phyloP scores from a whole-genome alignment of 495 filamentous ascomycete genomes.

The Chaetomium tenue region DNA sequence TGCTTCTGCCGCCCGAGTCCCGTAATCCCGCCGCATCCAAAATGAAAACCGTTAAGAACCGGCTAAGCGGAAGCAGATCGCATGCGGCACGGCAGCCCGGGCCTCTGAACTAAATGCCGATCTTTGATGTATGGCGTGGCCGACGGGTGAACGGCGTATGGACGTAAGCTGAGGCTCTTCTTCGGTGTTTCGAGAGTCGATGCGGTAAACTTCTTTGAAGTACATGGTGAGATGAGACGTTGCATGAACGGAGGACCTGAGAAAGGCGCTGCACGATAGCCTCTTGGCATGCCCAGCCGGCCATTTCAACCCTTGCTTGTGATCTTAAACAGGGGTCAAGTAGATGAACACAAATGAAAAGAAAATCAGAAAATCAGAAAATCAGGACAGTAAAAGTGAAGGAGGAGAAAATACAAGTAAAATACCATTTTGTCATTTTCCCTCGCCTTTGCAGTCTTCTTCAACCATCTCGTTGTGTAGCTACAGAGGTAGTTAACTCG shows the following conservation, averaged over 20 bases:
- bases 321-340: too few species aligned
- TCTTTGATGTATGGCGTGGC: not conserved
- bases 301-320: too few species aligned
- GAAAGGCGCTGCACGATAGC: not conserved
- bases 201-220: not conserved
- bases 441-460: too few species aligned
- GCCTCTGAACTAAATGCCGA: conserved; percentile 3
- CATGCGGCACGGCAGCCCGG: conserved; percentile 15
- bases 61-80: conserved; percentile 4
- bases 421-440: too few species aligned
- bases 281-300: too few species aligned
- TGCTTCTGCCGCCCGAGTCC: conserved; percentile 2
- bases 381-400: too few species aligned
- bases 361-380: too few species aligned
- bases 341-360: too few species aligned
- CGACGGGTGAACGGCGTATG: not conserved
- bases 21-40: conserved; percentile 6
- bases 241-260: not conserved
- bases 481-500: too few species aligned
- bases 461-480: too few species aligned
- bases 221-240: not conserved
- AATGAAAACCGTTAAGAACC: not conserved
- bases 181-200: not conserved
- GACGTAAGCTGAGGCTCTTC: not conserved
- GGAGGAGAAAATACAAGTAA: too few species aligned